phyloP scores from a whole-genome alignment of 1,139 yeast genomes.

The Yamadazyma diddensiae region DNA sequence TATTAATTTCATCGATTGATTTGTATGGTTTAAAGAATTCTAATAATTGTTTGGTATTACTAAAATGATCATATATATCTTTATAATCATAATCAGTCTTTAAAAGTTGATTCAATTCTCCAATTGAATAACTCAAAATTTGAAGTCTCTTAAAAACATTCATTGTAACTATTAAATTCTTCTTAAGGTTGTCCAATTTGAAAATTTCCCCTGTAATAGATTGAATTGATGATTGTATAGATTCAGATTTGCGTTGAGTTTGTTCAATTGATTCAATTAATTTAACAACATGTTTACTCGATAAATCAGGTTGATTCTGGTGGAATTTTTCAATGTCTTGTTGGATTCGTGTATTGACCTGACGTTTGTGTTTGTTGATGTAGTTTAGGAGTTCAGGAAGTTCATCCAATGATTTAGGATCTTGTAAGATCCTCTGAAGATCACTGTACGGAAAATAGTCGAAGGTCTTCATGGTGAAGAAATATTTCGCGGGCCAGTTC shows the following conservation, averaged over 20 bases:
- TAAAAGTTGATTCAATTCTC: slow-evolving; percentile 69
- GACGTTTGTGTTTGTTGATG: slow-evolving; percentile 42
- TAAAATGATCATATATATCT: slow-evolving; percentile 64
- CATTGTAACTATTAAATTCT: slow-evolving; percentile 78
- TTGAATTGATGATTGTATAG: slow-evolving; percentile 63
- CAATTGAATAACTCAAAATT: slow-evolving; percentile 56
- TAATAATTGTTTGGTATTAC: slow-evolving; percentile 77
- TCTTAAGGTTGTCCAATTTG: slow-evolving; percentile 74
- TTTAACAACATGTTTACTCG: slow-evolving; percentile 36
- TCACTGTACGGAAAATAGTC: slow-evolving; percentile 24
- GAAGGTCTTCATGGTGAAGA: slow-evolving; percentile 17
- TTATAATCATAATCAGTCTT: slow-evolving; percentile 48
- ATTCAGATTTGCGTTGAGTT: slow-evolving; percentile 27
- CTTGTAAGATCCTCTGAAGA: slow-evolving; percentile 34
- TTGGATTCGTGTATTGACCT: slow-evolving; percentile 41
- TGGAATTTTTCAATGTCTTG: slow-evolving; percentile 28
- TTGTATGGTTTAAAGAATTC: slow-evolving; percentile 78
- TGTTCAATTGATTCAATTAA: slow-evolving; percentile 39
- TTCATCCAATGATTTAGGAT: slow-evolving; percentile 43
- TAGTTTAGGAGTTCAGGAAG: slow-evolving; percentile 44
- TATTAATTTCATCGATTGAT: slow-evolving; percentile 78
- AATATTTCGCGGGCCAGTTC: too few species aligned
- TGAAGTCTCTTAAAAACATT: slow-evolving; percentile 83
- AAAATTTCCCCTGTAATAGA: slow-evolving; percentile 76
- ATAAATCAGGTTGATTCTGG: slow-evolving; percentile 20